phyloP scores from a whole-genome alignment of 306 rosid species.

The Leucaena leucocephala region DNA sequence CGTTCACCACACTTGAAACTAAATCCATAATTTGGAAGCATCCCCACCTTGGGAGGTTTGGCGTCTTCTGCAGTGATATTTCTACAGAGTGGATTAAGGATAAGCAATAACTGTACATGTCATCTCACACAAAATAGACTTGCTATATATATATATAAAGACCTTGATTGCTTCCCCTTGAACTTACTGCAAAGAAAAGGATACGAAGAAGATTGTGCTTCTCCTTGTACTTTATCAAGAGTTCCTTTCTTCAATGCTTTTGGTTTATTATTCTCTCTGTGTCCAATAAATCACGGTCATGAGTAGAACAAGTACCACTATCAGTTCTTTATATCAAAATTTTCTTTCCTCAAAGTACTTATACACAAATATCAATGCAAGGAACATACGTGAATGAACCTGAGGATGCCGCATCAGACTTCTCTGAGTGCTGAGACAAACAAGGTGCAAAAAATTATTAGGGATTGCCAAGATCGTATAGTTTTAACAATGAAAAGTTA shows the following conservation, averaged over 20 bases:
- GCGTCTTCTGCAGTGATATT: conserved; percentile 62
- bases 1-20: not conserved
- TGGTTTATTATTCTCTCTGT: conserved; percentile 70
- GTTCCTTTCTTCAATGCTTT: conserved; percentile 55
- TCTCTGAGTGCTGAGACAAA: conserved; percentile 60
- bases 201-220: conserved; percentile 68
- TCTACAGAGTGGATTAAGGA: conserved; percentile 56
- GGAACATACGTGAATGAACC: conserved; percentile 61
- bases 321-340: conserved; percentile 2
- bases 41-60: conserved; percentile 61
- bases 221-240: conserved; percentile 55
- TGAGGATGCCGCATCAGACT: conserved; percentile 61
- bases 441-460: conserved; percentile 38
- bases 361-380: conserved; percentile 22
- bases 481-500: not conserved
- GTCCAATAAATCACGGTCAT: conserved; percentile 35
- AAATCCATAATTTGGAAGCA: conserved; percentile 89
- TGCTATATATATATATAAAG: conserved; percentile 21
- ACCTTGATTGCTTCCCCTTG: not conserved
- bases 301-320: conserved; percentile 17
- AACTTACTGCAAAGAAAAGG: conserved; percentile 48
- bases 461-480: conserved; percentile 30
- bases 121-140: not conserved
- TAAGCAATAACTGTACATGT: conserved; percentile 31
- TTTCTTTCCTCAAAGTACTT: not conserved